Conservation (phyloP, 306 rosid genomes). For the Pyrus pyrifolia region DNA sequence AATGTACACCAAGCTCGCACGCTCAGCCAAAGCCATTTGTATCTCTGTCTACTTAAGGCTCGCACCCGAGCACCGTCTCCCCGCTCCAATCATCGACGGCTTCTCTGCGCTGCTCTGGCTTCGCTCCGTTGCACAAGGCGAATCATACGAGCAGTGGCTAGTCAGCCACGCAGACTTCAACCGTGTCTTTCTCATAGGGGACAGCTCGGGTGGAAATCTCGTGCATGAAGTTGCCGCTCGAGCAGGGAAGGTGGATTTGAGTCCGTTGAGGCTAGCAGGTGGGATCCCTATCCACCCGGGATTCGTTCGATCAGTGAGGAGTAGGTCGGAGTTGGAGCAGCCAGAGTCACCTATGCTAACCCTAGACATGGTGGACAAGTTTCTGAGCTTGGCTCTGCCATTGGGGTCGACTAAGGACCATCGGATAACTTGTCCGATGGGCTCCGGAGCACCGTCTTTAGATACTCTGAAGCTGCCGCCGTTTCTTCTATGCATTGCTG, state of each 20-base stretch:
- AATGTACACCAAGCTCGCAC: slow-evolving; percentile 29
- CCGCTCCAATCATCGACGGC: slow-evolving; percentile 43
- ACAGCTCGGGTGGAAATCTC: slow-evolving; percentile 59
- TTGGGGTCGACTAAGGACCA: slow-evolving; percentile 53
- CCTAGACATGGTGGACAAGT: slow-evolving; percentile 61
- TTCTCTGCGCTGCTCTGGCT: slow-evolving; percentile 48
- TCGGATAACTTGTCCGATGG: slow-evolving; percentile 73
- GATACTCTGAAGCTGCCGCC: slow-evolving; percentile 44
- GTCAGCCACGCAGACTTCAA: slow-evolving; percentile 29
- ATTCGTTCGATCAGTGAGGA: slow-evolving; percentile 29
- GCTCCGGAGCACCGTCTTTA: slow-evolving; percentile 28
- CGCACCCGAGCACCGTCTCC: slow-evolving; percentile 69
- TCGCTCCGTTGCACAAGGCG: slow-evolving; percentile 27
- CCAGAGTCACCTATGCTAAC: slow-evolving; percentile 62
- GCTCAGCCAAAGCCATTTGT: slow-evolving; percentile 25
- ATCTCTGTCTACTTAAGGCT: slow-evolving; percentile 45
- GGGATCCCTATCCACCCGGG: slow-evolving; percentile 63
- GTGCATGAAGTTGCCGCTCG: slow-evolving; percentile 50
- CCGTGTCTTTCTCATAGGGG: slow-evolving; percentile 66
- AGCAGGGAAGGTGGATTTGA: slow-evolving; percentile 25
- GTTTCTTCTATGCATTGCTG: slow-evolving; percentile 48
- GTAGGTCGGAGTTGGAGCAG: slow-evolving; percentile 54
- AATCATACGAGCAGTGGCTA: slow-evolving; percentile 31
- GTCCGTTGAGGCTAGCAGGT: slow-evolving; percentile 38
- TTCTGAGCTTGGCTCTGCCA: slow-evolving; percentile 42